Conservation (phyloP, 176 grass and related monocot genomes). For the Bolboschoenus planiculmis region DNA sequence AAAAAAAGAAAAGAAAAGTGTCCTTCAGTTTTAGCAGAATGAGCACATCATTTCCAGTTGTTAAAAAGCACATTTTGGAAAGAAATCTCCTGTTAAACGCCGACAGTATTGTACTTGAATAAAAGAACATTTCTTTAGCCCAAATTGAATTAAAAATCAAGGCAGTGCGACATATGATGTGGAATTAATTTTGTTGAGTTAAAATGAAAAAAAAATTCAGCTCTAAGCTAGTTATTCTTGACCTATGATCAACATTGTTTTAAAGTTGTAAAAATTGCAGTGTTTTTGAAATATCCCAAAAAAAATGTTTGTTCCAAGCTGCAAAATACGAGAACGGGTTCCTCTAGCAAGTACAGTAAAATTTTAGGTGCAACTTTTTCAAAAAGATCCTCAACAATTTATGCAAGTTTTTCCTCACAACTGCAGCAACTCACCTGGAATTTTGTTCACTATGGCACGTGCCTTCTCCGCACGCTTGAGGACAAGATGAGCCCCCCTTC, state of each 20-base stretch:
- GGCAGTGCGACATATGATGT: no score
- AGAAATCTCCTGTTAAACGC: not conserved
- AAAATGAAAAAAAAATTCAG: not conserved
- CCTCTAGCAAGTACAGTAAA: not conserved
- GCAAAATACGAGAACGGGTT: not conserved
- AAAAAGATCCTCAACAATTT: not conserved
- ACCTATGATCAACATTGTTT: not conserved
- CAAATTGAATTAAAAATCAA: not conserved
- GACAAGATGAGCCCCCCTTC: constrained; percentile 71
- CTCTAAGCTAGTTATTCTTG: not conserved
- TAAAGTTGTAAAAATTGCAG: not conserved
- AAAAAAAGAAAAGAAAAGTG: no score
- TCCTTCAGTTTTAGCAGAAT: not conserved
- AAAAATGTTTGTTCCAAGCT: not conserved
- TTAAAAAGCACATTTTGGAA: not conserved
- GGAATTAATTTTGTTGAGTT: not conserved
- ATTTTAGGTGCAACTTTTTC: not conserved
- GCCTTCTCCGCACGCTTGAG: constrained; percentile 92
- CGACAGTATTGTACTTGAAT: not conserved
- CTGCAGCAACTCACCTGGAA: constrained; percentile 45
- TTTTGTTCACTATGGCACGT: constrained; percentile 72
- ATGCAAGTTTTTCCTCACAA: not conserved
- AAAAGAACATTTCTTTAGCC: not conserved
- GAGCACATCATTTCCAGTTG: not conserved
- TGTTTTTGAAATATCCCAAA: not conserved